These are phyloP conservation scores for Basipetospora chlamydospora DNA, from an alignment of 2,329 filamentous ascomycete genomes.

Conservation along the genomic window DNA sequence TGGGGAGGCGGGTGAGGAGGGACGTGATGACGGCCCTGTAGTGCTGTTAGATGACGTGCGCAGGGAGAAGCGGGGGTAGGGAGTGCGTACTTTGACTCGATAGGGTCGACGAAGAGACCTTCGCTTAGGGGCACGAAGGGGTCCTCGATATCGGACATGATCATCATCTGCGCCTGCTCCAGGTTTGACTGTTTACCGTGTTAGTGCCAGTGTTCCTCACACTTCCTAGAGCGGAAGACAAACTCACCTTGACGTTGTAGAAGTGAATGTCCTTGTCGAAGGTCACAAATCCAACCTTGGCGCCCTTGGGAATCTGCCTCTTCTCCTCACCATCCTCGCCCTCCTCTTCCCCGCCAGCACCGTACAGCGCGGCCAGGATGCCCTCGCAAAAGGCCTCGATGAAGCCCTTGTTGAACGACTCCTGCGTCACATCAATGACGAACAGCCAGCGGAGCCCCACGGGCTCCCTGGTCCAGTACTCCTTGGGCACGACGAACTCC, in stretches of 20 bases:
- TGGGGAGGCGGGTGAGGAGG: slow-evolving; percentile 71
- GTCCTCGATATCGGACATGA: slow-evolving; percentile 95
- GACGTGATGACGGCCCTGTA: slow-evolving; percentile 60
- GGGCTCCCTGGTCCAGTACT: slow-evolving; percentile 95
- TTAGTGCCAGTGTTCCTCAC: slow-evolving; percentile 10
- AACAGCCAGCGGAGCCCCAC: slow-evolving; percentile 82
- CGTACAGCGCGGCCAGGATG: slow-evolving; percentile 73
- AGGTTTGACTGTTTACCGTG: slow-evolving; percentile 43
- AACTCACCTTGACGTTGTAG: slow-evolving; percentile 76
- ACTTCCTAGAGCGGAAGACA: neutral
- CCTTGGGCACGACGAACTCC: slow-evolving; percentile 92
- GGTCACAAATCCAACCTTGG: slow-evolving; percentile 87
- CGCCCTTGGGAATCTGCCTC: slow-evolving; percentile 55
- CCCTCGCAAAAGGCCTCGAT: slow-evolving; percentile 83
- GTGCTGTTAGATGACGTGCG: too few species aligned
- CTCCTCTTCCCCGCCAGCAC: slow-evolving; percentile 35
- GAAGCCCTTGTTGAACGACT: slow-evolving; percentile 81
- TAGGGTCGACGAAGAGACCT: slow-evolving; percentile 86
- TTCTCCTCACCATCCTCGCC: slow-evolving; percentile 37
- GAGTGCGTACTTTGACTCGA: slow-evolving; percentile 63
- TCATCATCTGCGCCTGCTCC: slow-evolving; percentile 90
- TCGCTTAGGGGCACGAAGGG: slow-evolving; percentile 87
- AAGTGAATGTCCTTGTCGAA: slow-evolving; percentile 97
- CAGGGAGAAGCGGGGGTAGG: too few species aligned
- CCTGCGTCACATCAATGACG: slow-evolving; percentile 83